Evolutionary conservation across 2,329 filamentous ascomycete genomes (phyloP), one percentile per base, ranked within the genome.

Genomic region (Pseudonectria foliicola): DNA sequence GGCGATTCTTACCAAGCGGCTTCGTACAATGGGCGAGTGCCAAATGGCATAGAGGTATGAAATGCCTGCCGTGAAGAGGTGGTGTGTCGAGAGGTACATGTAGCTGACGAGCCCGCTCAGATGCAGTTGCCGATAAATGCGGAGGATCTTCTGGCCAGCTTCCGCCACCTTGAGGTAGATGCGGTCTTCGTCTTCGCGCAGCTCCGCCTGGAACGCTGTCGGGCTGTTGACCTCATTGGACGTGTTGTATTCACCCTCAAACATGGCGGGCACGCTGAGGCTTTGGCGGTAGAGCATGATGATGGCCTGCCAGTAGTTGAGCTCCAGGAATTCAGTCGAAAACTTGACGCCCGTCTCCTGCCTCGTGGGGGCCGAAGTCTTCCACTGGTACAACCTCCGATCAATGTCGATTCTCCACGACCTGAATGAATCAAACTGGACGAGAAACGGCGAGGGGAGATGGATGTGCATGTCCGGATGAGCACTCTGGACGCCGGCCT

Each of bases 291-390:
- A 96, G 13, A 96, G 74, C 82, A 95, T 88, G 47, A 95, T 93
- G 41, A 96, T 80, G 4, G 88, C 87, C 58, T 95, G 90, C 89
- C 90, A 96, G 61, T 96, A 96, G 59, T 96, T 96, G 41, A 96
- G 71, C 51, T 95, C 87, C 4, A 95, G 64, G 51, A 96, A 95
- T 37, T 95, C 83, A 2, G 85, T 80, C 1, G 85, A 88, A 57
- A 96, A 96, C 4, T 79, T 79, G 3, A 96, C 92, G 1, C 89
- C 89, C 0, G 86, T 94, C 38, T 92, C 79, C 14, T 75, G 63
- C 43, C 82, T 80, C 0, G 75, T 81, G 0, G 90, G 92, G 2
- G 88, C 83, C 5, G 79, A 80, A 18, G 80, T 78, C 57, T 90
- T 92, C 92, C 90, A 96, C 47, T 90, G 80, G 46, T 79, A 80